Evolutionary conservation across 768 basidiomycete species (phyloP), one percentile per base, ranked within the genome.

Genomic region (Suillus fuscotomentosus): DNA sequence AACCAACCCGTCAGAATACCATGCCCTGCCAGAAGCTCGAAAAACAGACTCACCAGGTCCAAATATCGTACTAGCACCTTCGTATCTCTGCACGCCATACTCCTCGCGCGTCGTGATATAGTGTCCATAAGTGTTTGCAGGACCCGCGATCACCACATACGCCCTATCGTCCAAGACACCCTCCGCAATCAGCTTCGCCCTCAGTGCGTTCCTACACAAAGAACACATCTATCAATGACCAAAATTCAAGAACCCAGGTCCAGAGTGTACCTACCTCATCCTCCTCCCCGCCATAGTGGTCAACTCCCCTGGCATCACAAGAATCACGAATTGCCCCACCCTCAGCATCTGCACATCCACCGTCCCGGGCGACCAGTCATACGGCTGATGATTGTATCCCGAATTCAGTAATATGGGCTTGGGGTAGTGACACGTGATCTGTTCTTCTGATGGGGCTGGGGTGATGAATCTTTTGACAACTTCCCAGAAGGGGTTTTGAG

Each of bases 221-320:
- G 9, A 31, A 59, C 42, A 56, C 57, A 57, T 20, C 2, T 17
- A 38, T 57, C 39, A 41, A 41, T 17, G 20, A 39, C 36, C 13
- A 3, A 53, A 2, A 17, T 5, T 2, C 20, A 34, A 3, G 1
- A 53, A 22, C 36, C 51, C 45, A 50, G 6, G 36, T 7, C 11
- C 20, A 27, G 45, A n/a, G 64, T 42, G 60, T 8, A 73, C 84
- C 57, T 63, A 90, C 88, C 91, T 83, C 63, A 93, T 80, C 47
- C 92, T 83, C 65, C 92, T 78, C 15, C 91, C 91, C 45, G 90
- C 82, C 92, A 93, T 93, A 3, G 92, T 94, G 6, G 91, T 93
- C 63, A 91, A 74, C 73, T 94, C 92, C 38, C 90, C 89, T 20
- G 91, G 90, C 70, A 92, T 84, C 67, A 91, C 82, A 64, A 91